Evolutionary conservation across 2,329 filamentous ascomycete genomes (phyloP).

Genomic region (Fusarium miscanthi): DNA sequence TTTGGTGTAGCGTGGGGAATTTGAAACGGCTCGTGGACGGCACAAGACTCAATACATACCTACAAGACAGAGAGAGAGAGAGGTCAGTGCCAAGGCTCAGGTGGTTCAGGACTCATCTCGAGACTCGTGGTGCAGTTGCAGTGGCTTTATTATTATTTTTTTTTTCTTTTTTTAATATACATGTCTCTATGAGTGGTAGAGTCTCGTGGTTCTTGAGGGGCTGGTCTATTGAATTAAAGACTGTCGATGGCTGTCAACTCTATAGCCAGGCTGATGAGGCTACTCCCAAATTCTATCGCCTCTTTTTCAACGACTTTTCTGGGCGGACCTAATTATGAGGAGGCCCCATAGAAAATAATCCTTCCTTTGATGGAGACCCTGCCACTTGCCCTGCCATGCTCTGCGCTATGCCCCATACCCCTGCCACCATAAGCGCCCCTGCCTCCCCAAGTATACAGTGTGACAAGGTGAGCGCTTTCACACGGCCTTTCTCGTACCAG

Average conservation of each 20-base stretch:
- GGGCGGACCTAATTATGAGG: background rate
- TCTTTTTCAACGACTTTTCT: conserved; percentile 31
- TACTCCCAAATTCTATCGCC: conserved; percentile 19
- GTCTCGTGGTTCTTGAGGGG: background rate
- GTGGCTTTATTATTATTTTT: background rate
- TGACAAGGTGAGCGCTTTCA: background rate
- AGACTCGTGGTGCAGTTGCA: conserved; percentile 23
- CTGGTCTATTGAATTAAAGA: background rate
- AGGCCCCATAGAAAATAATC: conserved; percentile 10
- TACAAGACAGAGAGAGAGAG: background rate
- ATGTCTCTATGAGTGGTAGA: background rate
- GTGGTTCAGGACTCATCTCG: conserved; percentile 19
- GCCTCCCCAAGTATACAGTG: conserved; percentile 38
- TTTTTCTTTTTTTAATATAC: no score
- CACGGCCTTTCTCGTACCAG: conserved; percentile 40
- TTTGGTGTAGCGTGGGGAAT: conserved; percentile 9
- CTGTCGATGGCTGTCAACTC: conserved; percentile 3
- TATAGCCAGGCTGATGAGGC: conserved; percentile 1
- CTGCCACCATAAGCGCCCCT: conserved; percentile 33
- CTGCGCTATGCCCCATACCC: conserved; percentile 15
- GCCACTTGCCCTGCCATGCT: conserved; percentile 20
- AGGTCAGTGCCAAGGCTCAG: conserved; percentile 30
- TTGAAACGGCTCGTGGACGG: conserved; percentile 31
- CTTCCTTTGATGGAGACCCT: conserved; percentile 22
- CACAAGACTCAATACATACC: conserved; percentile 6